Base-by-base conservation (phyloP, 352 stramenopile genomes). In the Thalassiosira exigua region DNA sequence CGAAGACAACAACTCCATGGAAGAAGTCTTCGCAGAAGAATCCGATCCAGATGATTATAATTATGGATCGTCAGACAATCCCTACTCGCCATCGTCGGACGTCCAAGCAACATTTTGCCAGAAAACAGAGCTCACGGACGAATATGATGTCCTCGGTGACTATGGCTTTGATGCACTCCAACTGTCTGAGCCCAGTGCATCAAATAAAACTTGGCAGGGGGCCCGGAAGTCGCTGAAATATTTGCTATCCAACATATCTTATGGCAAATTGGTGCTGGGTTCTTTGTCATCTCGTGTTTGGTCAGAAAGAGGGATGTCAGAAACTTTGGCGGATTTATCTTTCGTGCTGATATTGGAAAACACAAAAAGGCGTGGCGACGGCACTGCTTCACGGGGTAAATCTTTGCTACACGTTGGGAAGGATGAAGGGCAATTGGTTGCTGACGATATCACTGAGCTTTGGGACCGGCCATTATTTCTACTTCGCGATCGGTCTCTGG, bases 11-110 rank as follows among this genome's bases (percentile, higher is more conserved):
- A 46, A 84, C 36, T 80, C 67, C 12, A 64, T 84, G 54, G 53
- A 87, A 72, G 86, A 92, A 77, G 60, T 92, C 42, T 92, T 79
- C 69, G 86, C 86, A 5, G 81, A 75, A 39, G 83, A 92, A 58
- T 92, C 86, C 3, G 86, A 92, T 81, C 77, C 86, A 39, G 85
- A 86, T 65, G 86, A 92, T 76, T 92, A 74, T 75, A 75, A 89
- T 26, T 92, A 78, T 54, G 85, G 77, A 33, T 86, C 62, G 39
- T 78, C 58, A 51, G 65, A 73, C 57, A 58, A 61, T 39, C 44
- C 61, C 56, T 74, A 69, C 58, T 19, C 12, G 51, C 21, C 56
- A 22, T 22, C 27, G 4, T 11, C 26, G 21, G 54, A 65, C 50
- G 50, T 33, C 14, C 39, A 36, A 53, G 42, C 29, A 60, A 61